These are phyloP conservation scores for Saccharomycopsis fermentans DNA, from an alignment of 805 yeast species.

Conservation along the genomic window DNA sequence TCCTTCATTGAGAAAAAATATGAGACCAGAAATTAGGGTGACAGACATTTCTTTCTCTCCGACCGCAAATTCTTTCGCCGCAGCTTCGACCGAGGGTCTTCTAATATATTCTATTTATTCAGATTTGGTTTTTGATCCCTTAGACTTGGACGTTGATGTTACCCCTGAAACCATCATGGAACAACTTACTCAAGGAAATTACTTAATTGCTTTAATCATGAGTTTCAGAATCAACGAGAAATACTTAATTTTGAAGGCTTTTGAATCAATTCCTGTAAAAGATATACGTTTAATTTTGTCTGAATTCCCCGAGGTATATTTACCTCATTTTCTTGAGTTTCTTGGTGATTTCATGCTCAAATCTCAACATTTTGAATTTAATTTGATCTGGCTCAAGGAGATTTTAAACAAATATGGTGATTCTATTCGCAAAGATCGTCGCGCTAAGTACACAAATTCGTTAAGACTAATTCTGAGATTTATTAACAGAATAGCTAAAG, in stretches of 20 bases:
- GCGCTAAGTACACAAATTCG: slow-evolving; percentile 48
- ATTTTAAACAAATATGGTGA: slow-evolving; percentile 67
- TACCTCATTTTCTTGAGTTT: slow-evolving; percentile 55
- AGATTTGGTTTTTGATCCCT: slow-evolving; percentile 76
- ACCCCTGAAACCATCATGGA: slow-evolving; percentile 71
- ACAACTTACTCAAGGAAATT: slow-evolving; percentile 44
- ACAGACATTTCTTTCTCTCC: slow-evolving; percentile 78
- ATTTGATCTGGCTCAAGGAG: slow-evolving; percentile 68
- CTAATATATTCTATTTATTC: slow-evolving; percentile 74
- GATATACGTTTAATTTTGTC: slow-evolving; percentile 59
- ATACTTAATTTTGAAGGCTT: slow-evolving; percentile 59
- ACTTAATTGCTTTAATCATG: slow-evolving; percentile 77
- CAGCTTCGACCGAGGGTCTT: slow-evolving; percentile 91
- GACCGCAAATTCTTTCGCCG: slow-evolving; percentile 81
- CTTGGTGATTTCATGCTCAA: slow-evolving; percentile 59
- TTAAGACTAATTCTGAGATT: slow-evolving; percentile 68
- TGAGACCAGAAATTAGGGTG: slow-evolving; percentile 77
- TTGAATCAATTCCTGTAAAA: slow-evolving; percentile 59
- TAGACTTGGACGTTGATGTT: slow-evolving; percentile 84
- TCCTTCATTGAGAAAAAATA: slow-evolving; percentile 53
- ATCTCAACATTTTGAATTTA: slow-evolving; percentile 77
- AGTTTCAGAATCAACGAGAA: slow-evolving; percentile 84
- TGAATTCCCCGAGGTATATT: slow-evolving; percentile 71
- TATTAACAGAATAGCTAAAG: slow-evolving; percentile 63
- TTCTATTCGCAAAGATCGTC: slow-evolving; percentile 50